Evolutionary conservation across 2,329 filamentous ascomycete genomes (phyloP), one percentile per base, ranked within the genome.

Genomic region (Exophiala viscosa): DNA sequence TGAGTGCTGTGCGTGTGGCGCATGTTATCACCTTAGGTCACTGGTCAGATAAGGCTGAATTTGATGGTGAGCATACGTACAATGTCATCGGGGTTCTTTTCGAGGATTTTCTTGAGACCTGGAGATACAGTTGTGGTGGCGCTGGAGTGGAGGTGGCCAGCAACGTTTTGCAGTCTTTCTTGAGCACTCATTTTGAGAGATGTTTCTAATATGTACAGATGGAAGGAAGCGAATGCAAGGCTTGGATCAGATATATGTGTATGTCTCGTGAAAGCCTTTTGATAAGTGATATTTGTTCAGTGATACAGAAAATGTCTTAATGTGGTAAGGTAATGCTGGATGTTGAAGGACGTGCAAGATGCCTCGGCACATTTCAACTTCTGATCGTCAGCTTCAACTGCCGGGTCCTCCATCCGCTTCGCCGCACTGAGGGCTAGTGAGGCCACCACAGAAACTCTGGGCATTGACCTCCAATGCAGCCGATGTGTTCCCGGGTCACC

Each of bases 1-100:
- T 96, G 72, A 97, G 84, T 65, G 93, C 83, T 14, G 90, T 95
- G 65, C 93, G 90, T 66, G 96, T 88, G 62, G 88, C 89, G 62
- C 87, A 89, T 56, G 92, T 97, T 59, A 99, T 84, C 65, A 99
- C 40, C 20, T 40, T 23, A 31, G 34, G 33, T 18, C 20, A 50
- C n/a, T 10, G 0, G 40, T 34, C n/a, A 39, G 36, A 14, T 13
- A 10, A 5, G 18, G 18, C 14, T 40, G 10, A 17, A 18, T 6
- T 18, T 93, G 63, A 95, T 6, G 35, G 11, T 33, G 83, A 67
- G 95, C 86, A 34, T 33, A 11, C 35, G 10, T 64, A 96, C 93
- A 62, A 97, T 83, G 68, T 85, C 82, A 69, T 84, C 80, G 35
- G 80, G 76, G 61, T 77, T 73, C 69, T 84, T 78, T 65, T 73